A percentile compares a stretch with the other conserved stretches of the same genome.
phyloP scores from a whole-genome alignment of 2,329 filamentous ascomycete species.

The Diaporthe longicolla region DNA sequence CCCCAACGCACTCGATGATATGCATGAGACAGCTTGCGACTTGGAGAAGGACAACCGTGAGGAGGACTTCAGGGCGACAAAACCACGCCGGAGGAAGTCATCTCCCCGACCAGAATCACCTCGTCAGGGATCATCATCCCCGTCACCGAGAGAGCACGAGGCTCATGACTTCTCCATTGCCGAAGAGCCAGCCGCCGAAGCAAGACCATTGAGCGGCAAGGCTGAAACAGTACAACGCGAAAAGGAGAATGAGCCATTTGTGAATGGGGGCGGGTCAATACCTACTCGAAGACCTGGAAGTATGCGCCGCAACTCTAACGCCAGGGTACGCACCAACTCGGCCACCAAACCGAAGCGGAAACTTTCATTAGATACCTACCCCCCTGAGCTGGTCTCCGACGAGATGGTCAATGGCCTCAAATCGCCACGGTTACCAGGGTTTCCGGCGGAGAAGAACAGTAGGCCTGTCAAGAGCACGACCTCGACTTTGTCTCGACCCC shows the following conservation, averaged over 20 bases:
- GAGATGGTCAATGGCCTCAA: slow-evolving; percentile 50
- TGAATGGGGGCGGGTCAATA: slow-evolving; percentile 15
- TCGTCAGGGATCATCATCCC: not conserved
- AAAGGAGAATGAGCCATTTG: slow-evolving; percentile 32
- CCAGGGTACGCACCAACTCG: slow-evolving; percentile 51
- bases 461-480: slow-evolving; percentile 46
- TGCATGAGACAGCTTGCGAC: slow-evolving; percentile 58
- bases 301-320: slow-evolving; percentile 52
- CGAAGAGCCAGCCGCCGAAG: slow-evolving; percentile 32
- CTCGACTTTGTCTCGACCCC: slow-evolving; percentile 49
- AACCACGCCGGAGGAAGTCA: slow-evolving; percentile 34
- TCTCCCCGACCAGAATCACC: slow-evolving; percentile 37
- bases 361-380: slow-evolving; percentile 52
- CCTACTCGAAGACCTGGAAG: slow-evolving; percentile 42
- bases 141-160: slow-evolving; percentile 2
- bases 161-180: slow-evolving; percentile 36
- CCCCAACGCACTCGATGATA: slow-evolving; percentile 66
- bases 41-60: slow-evolving; percentile 50
- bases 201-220: not conserved
- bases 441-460: slow-evolving; percentile 46
- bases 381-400: slow-evolving; percentile 48
- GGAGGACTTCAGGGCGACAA: slow-evolving; percentile 42
- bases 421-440: slow-evolving; percentile 49
- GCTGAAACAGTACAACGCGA: slow-evolving; percentile 8
- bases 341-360: slow-evolving; percentile 51